Percentiles rank a stretch among this genome's conserved stretches.
These are phyloP conservation scores for Hericium rajendrae DNA, from an alignment of 768 basidiomycete genomes.

Conservation along the genomic window DNA sequence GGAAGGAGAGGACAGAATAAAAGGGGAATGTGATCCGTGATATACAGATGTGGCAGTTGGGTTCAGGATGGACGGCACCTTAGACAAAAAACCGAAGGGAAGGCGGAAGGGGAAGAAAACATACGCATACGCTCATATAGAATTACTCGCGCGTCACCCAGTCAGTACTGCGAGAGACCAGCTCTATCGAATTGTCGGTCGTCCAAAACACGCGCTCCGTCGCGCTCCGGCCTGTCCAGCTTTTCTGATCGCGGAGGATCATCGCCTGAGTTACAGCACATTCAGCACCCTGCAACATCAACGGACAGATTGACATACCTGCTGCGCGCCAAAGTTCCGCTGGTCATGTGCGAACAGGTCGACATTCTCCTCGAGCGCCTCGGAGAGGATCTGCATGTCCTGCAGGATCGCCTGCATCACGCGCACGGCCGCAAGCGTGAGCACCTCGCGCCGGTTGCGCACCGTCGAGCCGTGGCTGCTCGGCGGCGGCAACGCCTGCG, in stretches of 20 bases:
- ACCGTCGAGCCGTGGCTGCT: conserved; percentile 32
- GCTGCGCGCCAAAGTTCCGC: conserved; percentile 94
- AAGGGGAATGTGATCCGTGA: not conserved
- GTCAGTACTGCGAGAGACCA: conserved; percentile 76
- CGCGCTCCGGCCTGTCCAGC: conserved; percentile 86
- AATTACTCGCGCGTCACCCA: conserved; percentile 69
- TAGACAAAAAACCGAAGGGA: not conserved
- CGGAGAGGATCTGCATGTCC: conserved; percentile 78
- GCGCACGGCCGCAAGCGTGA: conserved; percentile 63
- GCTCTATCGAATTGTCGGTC: conserved; percentile 81
- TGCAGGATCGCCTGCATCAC: conserved; percentile 79
- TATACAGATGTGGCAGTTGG: not conserved
- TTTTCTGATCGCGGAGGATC: conserved; percentile 91
- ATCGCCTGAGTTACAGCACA: conserved; percentile 53
- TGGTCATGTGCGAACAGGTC: conserved; percentile 91
- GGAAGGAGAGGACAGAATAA: not conserved
- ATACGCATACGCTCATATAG: not conserved
- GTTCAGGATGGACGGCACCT: not conserved
- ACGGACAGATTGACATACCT: conserved; percentile 41
- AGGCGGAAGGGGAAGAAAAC: not conserved
- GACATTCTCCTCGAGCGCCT: conserved; percentile 85
- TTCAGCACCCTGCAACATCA: not conserved
- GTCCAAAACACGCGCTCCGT: conserved; percentile 93
- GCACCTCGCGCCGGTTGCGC: conserved; percentile 70
- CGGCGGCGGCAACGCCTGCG: conserved; percentile 58